Conservation (phyloP, 495 filamentous ascomycete genomes). For the Penicillium bovifimosum region DNA sequence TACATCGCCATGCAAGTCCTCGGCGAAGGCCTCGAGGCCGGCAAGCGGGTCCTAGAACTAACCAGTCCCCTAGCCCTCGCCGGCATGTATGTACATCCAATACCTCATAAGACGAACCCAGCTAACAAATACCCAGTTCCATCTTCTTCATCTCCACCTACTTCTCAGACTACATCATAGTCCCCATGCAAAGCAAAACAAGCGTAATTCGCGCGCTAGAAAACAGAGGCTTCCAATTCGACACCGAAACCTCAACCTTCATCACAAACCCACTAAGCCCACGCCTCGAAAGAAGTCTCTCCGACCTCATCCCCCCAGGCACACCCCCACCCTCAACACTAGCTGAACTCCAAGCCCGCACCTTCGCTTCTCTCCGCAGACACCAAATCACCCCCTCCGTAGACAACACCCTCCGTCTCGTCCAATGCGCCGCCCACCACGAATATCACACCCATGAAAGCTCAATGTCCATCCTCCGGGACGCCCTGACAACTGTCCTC, state of each 20-base stretch:
- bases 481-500: constrained; percentile 38
- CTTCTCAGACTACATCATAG: constrained; percentile 94
- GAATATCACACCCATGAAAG: constrained; percentile 41
- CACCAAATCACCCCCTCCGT: constrained; percentile 69
- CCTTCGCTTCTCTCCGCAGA: constrained; percentile 70
- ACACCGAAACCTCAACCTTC: constrained; percentile 64
- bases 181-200: constrained; percentile 65
- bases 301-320: constrained; percentile 44
- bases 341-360: constrained; percentile 72
- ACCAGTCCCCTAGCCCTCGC: constrained; percentile 88
- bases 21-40: constrained; percentile 83
- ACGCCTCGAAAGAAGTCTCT: constrained; percentile 22
- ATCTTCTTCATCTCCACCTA: constrained; percentile 99
- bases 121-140: constrained; percentile 47
- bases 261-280: constrained; percentile 47
- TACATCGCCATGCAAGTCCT: constrained; percentile 86
- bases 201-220: constrained; percentile 74
- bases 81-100: constrained; percentile 59
- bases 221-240: constrained; percentile 76
- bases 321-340: constrained; percentile 75
- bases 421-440: constrained; percentile 75
- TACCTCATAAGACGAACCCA: not conserved
- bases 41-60: constrained; percentile 87
- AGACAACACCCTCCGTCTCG: constrained; percentile 60
- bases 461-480: constrained; percentile 42